phyloP scores from a whole-genome alignment of 768 basidiomycete species.

The Rhizopogon vinicolor region DNA sequence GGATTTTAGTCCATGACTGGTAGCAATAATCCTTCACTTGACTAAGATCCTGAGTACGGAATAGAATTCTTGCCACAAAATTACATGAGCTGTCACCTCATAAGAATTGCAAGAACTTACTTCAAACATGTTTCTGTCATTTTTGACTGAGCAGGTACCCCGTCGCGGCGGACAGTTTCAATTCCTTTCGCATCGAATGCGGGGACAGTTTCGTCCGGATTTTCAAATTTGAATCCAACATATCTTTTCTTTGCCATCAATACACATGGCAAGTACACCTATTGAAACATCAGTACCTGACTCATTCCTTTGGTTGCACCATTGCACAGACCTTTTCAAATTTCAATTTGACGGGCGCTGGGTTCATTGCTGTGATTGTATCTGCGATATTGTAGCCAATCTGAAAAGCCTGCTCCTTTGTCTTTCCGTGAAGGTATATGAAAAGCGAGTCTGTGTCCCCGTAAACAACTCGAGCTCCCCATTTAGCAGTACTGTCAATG shows the following conservation, averaged over 20 bases:
- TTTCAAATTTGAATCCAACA: slow-evolving; percentile 95
- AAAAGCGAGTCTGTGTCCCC: slow-evolving; percentile 98
- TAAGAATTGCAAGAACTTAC: slow-evolving; percentile 33
- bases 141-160: slow-evolving; percentile 85
- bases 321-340: slow-evolving; percentile 79
- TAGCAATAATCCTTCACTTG: slow-evolving; percentile 86
- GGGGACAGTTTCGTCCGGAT: slow-evolving; percentile 70
- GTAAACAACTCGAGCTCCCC: slow-evolving; percentile 93
- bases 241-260: slow-evolving; percentile 99
- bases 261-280: slow-evolving; percentile 94
- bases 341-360: slow-evolving; percentile 90
- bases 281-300: background rate
- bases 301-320: background rate
- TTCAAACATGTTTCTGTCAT: slow-evolving; percentile 89
- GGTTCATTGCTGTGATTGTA: slow-evolving; percentile 79
- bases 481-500: slow-evolving; percentile 73
- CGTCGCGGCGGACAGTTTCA: slow-evolving; percentile 93
- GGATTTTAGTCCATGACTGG: slow-evolving; percentile 76
- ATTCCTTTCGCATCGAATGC: slow-evolving; percentile 96
- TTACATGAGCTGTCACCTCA: background rate
- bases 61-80: slow-evolving; percentile 55
- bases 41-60: slow-evolving; percentile 86
- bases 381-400: slow-evolving; percentile 94
- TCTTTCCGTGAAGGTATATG: slow-evolving; percentile 83
- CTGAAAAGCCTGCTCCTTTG: slow-evolving; percentile 89